These are phyloP conservation scores for Amanita polypyramis DNA, from an alignment of 768 basidiomycete species.

Conservation along the genomic window DNA sequence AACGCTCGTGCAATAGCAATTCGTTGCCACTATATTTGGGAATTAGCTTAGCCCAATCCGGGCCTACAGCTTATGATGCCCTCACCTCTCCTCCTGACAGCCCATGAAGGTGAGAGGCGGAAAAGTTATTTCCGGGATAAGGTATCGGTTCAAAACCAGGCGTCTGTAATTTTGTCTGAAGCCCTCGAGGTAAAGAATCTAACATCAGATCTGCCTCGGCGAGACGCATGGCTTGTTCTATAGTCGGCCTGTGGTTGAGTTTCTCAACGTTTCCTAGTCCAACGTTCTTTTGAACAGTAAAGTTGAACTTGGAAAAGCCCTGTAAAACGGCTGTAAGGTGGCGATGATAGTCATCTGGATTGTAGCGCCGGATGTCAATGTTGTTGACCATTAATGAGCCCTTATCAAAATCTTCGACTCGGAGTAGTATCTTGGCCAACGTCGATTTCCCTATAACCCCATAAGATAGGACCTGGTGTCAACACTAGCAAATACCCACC, in stretches of 20 bases:
- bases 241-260: conserved; percentile 41
- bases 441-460: conserved; percentile 67
- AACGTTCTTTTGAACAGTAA: conserved; percentile 73
- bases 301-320: conserved; percentile 72
- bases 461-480: conserved; percentile 10
- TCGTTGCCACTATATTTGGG: conserved; percentile 61
- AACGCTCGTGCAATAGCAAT: conserved; percentile 82
- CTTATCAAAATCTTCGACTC: conserved; percentile 65
- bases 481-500: conserved; percentile 30
- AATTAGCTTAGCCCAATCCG: too few species aligned
- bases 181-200: conserved; percentile 54
- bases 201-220: conserved; percentile 65
- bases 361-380: conserved; percentile 51
- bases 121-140: conserved; percentile 25
- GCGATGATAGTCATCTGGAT: conserved; percentile 61
- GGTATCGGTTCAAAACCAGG: conserved; percentile 47
- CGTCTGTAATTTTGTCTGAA: conserved; percentile 63
- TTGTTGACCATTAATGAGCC: conserved; percentile 66
- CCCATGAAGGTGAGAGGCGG: conserved; percentile 42
- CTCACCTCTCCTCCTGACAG: conserved; percentile 80
- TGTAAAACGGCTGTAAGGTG: conserved; percentile 80
- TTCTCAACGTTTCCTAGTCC: conserved; percentile 71
- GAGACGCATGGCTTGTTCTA: conserved; percentile 56
- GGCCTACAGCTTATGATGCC: not conserved
- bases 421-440: conserved; percentile 70